phyloP scores from a whole-genome alignment of 805 yeast species.

The Sugiyamaella valdiviana region DNA sequence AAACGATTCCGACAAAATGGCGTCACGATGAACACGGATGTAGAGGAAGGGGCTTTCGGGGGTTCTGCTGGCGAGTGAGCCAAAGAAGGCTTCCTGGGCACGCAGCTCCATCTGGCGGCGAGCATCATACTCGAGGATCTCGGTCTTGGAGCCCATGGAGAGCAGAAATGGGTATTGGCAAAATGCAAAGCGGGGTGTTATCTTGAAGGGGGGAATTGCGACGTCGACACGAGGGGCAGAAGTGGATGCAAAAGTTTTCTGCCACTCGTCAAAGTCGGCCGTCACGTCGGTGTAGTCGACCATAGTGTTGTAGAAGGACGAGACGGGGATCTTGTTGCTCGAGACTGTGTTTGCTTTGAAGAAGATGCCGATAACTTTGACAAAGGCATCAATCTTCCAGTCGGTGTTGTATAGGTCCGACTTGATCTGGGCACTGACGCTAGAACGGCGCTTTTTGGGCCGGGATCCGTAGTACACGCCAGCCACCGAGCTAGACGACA shows the following conservation, averaged over 20 bases:
- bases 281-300: slow-evolving; percentile 73
- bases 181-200: slow-evolving; percentile 41
- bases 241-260: slow-evolving; percentile 24
- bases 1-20: slow-evolving; percentile 70
- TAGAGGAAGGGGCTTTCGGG: slow-evolving; percentile 63
- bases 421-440: slow-evolving; percentile 15
- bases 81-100: slow-evolving; percentile 84
- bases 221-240: neutral
- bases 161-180: slow-evolving; percentile 82
- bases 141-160: slow-evolving; percentile 75
- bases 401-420: slow-evolving; percentile 64
- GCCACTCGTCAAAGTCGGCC: slow-evolving; percentile 85
- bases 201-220: slow-evolving; percentile 4
- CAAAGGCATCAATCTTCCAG: slow-evolving; percentile 74
- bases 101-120: slow-evolving; percentile 73
- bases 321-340: slow-evolving; percentile 32
- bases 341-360: slow-evolving; percentile 44
- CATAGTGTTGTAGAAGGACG: slow-evolving; percentile 67
- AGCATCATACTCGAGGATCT: slow-evolving; percentile 76
- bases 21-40: slow-evolving; percentile 60
- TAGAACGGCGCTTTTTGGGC: slow-evolving; percentile 13
- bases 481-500: slow-evolving; percentile 2
- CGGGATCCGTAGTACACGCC: neutral
- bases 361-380: slow-evolving; percentile 49
- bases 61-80: slow-evolving; percentile 56